A percentile compares a stretch with the other conserved stretches of the same genome.
phyloP scores from a whole-genome alignment of 352 stramenopile species.

The Phytophthora nicotianae region DNA sequence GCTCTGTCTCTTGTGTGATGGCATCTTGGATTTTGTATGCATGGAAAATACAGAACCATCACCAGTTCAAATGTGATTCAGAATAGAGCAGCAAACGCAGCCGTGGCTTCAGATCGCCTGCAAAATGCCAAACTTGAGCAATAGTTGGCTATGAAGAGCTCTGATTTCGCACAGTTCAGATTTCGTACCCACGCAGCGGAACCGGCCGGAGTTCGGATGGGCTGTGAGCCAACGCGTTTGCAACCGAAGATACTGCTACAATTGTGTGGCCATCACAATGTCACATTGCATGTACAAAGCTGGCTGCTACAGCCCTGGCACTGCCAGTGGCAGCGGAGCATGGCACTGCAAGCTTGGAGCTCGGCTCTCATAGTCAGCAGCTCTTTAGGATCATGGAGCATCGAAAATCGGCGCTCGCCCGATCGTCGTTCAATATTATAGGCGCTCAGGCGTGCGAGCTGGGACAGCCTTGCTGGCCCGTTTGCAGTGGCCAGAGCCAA shows the following conservation, averaged over 20 bases:
- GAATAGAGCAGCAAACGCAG: constrained; percentile 11
- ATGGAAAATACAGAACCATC: constrained; percentile 22
- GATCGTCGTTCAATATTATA: constrained; percentile 29
- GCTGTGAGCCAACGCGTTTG: too few species aligned
- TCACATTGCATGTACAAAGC: background rate
- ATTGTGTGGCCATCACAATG: too few species aligned
- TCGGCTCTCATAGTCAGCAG: background rate
- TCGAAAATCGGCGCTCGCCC: constrained; percentile 14
- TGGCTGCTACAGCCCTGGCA: background rate
- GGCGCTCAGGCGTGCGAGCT: constrained; percentile 26
- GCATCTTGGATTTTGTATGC: constrained; percentile 21
- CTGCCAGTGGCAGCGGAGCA: background rate
- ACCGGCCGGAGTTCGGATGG: background rate
- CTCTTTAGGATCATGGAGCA: constrained; percentile 6
- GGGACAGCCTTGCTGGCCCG: constrained; percentile 27
- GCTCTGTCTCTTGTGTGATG: constrained; percentile 8
- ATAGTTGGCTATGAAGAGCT: constrained; percentile 1
- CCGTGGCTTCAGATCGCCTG: constrained; percentile 9
- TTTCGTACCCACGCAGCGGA: constrained; percentile 4
- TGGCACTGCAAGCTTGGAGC: background rate
- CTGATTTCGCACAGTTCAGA: constrained; percentile 4
- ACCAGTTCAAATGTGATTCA: constrained; percentile 2
- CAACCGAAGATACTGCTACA: too few species aligned
- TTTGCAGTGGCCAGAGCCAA: constrained; percentile 22
- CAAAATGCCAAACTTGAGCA: too few species aligned